phyloP scores from a whole-genome alignment of 257 asterid species.

The Echium plantagineum region DNA sequence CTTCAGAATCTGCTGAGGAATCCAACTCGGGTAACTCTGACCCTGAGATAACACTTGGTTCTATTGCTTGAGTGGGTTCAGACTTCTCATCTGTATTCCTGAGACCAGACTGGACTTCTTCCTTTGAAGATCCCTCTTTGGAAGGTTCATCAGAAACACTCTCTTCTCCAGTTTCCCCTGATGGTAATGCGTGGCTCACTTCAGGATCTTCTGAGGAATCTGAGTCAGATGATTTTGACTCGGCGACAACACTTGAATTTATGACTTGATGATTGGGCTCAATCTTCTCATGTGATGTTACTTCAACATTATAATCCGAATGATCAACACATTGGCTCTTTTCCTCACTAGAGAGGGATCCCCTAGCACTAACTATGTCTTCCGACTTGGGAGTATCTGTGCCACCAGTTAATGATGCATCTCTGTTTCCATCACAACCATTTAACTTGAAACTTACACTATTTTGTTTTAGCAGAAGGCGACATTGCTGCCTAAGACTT shows the following conservation, averaged over 20 bases:
- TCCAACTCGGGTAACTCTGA: conserved; percentile 60
- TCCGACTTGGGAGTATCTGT: conserved; percentile 52
- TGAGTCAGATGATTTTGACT: conserved; percentile 57
- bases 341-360: conserved; percentile 81
- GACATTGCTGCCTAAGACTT: conserved; percentile 53
- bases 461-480: conserved; percentile 38
- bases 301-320: conserved; percentile 24
- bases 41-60: conserved; percentile 32
- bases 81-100: conserved; percentile 17
- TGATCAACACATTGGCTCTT: conserved; percentile 29
- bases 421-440: conserved; percentile 30
- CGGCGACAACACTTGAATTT: conserved; percentile 32
- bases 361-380: conserved; percentile 66
- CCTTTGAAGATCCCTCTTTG: conserved; percentile 24
- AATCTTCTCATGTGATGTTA: conserved; percentile 23
- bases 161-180: conserved; percentile 42
- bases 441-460: conserved; percentile 22
- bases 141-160: conserved; percentile 15
- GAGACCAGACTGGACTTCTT: neutral
- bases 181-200: conserved; percentile 45
- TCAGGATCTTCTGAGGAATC: conserved; percentile 69
- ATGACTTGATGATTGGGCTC: conserved; percentile 30
- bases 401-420: conserved; percentile 31
- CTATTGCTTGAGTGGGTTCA: conserved; percentile 15
- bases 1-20: conserved; percentile 61